Evolutionary conservation across 306 rosid genomes (phyloP).

Genomic region (Echinosophora koreensis): DNA sequence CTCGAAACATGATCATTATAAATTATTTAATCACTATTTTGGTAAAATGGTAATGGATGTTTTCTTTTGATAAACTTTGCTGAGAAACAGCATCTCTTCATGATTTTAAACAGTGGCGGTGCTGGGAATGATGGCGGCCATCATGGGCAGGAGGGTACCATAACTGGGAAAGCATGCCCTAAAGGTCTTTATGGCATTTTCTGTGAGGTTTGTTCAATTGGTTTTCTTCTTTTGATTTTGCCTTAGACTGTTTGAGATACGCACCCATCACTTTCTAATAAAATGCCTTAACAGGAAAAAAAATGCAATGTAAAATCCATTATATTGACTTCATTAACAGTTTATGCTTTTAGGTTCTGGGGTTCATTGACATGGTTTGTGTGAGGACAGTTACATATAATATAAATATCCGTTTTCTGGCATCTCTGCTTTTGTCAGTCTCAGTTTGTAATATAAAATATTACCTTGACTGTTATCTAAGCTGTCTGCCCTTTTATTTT

Average conservation of each 20-base stretch:
- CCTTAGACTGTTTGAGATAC: slow-evolving; percentile 26
- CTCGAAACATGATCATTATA: slow-evolving; percentile 22
- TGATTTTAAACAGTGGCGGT: slow-evolving; percentile 84
- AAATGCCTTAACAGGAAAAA: neutral
- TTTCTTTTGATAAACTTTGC: slow-evolving; percentile 23
- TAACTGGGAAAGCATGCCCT: slow-evolving; percentile 92
- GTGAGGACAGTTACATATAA: slow-evolving; percentile 12
- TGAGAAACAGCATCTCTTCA: slow-evolving; percentile 44
- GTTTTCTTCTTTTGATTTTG: slow-evolving; percentile 31
- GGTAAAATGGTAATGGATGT: neutral
- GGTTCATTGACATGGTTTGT: slow-evolving; percentile 26
- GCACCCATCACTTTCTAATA: slow-evolving; percentile 31
- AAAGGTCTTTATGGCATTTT: slow-evolving; percentile 91
- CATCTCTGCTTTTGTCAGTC: slow-evolving; percentile 11
- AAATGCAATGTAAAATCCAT: neutral
- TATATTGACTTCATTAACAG: slow-evolving; percentile 13
- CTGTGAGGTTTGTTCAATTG: slow-evolving; percentile 71
- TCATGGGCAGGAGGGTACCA: slow-evolving; percentile 80
- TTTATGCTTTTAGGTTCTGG: neutral
- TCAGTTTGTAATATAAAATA: neutral
- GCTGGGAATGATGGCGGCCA: slow-evolving; percentile 76
- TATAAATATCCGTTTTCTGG: neutral
- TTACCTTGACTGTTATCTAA: slow-evolving; percentile 30
- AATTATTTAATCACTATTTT: slow-evolving; percentile 21
- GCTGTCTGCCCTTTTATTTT: neutral